Conservation (phyloP, 2,329 filamentous ascomycete species). For the Cladosporium sphaerospermum region DNA sequence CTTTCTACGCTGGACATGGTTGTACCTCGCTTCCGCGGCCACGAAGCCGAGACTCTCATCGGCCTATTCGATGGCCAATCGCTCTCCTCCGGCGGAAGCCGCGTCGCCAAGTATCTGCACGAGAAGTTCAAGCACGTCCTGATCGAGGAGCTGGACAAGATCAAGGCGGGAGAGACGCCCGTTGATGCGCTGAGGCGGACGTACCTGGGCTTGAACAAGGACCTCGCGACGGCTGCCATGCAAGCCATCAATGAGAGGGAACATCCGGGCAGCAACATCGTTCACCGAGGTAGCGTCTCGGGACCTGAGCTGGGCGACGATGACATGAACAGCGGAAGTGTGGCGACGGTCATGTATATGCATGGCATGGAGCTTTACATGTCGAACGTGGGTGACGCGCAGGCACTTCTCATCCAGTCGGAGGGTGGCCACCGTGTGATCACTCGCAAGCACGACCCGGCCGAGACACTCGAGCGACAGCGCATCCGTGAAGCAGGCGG, state of each 20-base stretch:
- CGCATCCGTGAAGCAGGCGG: conserved; percentile 91
- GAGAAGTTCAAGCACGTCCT: conserved; percentile 91
- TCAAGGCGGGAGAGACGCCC: conserved; percentile 65
- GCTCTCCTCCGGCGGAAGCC: conserved; percentile 83
- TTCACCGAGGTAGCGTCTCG: conserved; percentile 65
- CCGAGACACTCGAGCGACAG: conserved; percentile 73
- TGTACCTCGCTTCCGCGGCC: conserved; percentile 82
- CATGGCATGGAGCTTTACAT: conserved; percentile 86
- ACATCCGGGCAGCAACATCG: conserved; percentile 40
- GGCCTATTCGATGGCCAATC: conserved; percentile 95
- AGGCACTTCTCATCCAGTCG: conserved; percentile 89
- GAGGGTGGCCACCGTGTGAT: conserved; percentile 78
- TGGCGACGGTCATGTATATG: conserved; percentile 86
- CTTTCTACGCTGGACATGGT: conserved; percentile 94
- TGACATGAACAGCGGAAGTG: conserved; percentile 82
- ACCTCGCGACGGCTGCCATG: conserved; percentile 77
- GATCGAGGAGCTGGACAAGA: conserved; percentile 67
- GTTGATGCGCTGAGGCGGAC: conserved; percentile 77
- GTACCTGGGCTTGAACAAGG: conserved; percentile 88
- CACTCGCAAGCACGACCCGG: conserved; percentile 88
- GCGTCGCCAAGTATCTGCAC: conserved; percentile 92
- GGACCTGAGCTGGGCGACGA: conserved; percentile 78
- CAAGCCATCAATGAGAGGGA: conserved; percentile 72
- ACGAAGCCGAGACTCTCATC: conserved; percentile 81
- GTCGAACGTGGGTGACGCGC: conserved; percentile 90